Evolutionary conservation across 768 basidiomycete species (phyloP).

Genomic region (Trametes cinnabarina): DNA sequence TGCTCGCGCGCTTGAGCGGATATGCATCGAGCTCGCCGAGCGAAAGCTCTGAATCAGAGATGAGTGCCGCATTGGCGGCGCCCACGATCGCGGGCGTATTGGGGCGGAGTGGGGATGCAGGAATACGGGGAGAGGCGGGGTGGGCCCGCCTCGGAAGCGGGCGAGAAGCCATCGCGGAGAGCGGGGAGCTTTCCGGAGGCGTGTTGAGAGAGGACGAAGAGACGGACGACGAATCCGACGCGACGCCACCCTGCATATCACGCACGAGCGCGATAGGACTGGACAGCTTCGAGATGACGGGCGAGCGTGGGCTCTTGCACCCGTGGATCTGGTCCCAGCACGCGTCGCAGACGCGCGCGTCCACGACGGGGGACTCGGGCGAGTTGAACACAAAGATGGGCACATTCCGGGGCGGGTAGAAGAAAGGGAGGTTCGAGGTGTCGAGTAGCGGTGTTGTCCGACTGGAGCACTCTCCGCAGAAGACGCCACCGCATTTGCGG

Average conservation of each 20-base stretch:
- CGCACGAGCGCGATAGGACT: slow-evolving; percentile 18
- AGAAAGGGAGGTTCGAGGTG: slow-evolving; percentile 65
- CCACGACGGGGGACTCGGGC: slow-evolving; percentile 55
- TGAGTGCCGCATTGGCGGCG: background rate
- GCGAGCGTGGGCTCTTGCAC: slow-evolving; percentile 40
- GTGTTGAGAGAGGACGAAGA: slow-evolving; percentile 32
- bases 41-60: slow-evolving; percentile 18
- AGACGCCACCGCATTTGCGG: slow-evolving; percentile 80
- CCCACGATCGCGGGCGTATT: slow-evolving; percentile 22
- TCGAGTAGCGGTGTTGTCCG: slow-evolving; percentile 66
- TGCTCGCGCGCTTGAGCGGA: slow-evolving; percentile 62
- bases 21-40: slow-evolving; percentile 70
- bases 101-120: slow-evolving; percentile 27
- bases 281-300: slow-evolving; percentile 30
- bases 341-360: slow-evolving; percentile 71
- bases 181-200: slow-evolving; percentile 27
- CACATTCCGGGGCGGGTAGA: slow-evolving; percentile 68
- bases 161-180: slow-evolving; percentile 6
- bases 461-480: slow-evolving; percentile 62
- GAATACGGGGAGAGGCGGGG: slow-evolving; percentile 36
- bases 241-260: slow-evolving; percentile 7
- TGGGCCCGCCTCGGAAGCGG: slow-evolving; percentile 28
- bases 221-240: slow-evolving; percentile 29
- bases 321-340: slow-evolving; percentile 77
- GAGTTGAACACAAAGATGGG: slow-evolving; percentile 57